A percentile compares a stretch with the other conserved stretches of the same genome.
Conservation (phyloP, 108 stramenopile genomes). For the Aurantiochytrium sp. region DNA sequence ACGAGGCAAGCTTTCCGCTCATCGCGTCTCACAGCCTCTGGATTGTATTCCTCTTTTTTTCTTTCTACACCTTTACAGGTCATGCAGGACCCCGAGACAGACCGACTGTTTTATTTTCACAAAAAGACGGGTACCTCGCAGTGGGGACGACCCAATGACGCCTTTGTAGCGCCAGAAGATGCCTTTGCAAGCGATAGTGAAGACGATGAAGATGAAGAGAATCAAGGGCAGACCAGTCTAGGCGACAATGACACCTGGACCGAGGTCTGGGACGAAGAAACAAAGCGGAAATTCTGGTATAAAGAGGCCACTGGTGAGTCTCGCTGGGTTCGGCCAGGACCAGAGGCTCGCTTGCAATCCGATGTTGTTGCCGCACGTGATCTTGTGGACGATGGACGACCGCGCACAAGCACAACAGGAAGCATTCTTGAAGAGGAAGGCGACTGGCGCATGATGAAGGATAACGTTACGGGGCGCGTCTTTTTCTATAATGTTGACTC, state of each 20-base stretch:
- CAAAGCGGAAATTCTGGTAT: background rate
- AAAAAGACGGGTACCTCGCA: background rate
- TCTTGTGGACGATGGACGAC: background rate
- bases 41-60: no score
- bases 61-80: background rate
- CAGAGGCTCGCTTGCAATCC: background rate
- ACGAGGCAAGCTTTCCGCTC: no score
- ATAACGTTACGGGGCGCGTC: background rate
- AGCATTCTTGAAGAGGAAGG: background rate
- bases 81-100: background rate
- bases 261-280: background rate
- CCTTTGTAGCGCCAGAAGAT: background rate
- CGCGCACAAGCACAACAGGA: background rate
- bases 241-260: background rate
- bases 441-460: constrained; percentile 14
- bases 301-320: background rate
- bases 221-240: background rate
- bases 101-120: background rate
- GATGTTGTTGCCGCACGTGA: background rate
- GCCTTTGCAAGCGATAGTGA: background rate
- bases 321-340: background rate
- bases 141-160: background rate
- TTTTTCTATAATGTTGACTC: background rate
- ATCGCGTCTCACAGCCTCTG: no score
- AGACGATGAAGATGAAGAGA: background rate